These are phyloP conservation scores for Tricholoma saponaceum DNA, from an alignment of 768 basidiomycete species.

Conservation along the genomic window DNA sequence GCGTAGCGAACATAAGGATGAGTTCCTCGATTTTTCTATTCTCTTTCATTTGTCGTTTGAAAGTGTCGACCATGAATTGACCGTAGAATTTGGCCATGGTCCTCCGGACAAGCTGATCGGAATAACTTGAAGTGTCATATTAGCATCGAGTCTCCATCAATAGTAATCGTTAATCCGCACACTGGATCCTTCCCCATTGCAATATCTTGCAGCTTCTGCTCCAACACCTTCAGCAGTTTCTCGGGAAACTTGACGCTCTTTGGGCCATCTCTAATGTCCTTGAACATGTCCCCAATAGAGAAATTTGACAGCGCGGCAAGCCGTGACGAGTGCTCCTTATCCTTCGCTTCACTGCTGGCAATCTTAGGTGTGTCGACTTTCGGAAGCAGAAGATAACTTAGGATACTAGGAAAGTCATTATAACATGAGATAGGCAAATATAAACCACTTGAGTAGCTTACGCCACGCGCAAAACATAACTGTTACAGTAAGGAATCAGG, in stretches of 20 bases:
- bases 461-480: constrained; percentile 83
- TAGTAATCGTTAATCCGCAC: constrained; percentile 44
- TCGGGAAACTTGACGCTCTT: constrained; percentile 93
- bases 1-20: constrained; percentile 92
- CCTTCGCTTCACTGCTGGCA: constrained; percentile 35
- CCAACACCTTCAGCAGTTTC: constrained; percentile 86
- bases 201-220: constrained; percentile 85
- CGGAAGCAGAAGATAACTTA: constrained; percentile 67
- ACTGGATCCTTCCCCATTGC: constrained; percentile 89
- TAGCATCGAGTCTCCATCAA: background rate
- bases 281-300: constrained; percentile 76
- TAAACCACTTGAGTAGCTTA: constrained; percentile 32
- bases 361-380: constrained; percentile 38
- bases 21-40: constrained; percentile 97
- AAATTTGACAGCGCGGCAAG: constrained; percentile 66
- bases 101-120: constrained; percentile 84
- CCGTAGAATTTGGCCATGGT: constrained; percentile 93
- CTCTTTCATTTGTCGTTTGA: constrained; percentile 90
- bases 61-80: constrained; percentile 79
- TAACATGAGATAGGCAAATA: background rate
- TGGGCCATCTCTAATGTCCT: constrained; percentile 70
- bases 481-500: constrained; percentile 23
- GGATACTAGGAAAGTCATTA: constrained; percentile 43
- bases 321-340: constrained; percentile 65
- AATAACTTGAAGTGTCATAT: constrained; percentile 53